phyloP scores from a whole-genome alignment of 2,329 filamentous ascomycete species.

The Aspergillus sp. region DNA sequence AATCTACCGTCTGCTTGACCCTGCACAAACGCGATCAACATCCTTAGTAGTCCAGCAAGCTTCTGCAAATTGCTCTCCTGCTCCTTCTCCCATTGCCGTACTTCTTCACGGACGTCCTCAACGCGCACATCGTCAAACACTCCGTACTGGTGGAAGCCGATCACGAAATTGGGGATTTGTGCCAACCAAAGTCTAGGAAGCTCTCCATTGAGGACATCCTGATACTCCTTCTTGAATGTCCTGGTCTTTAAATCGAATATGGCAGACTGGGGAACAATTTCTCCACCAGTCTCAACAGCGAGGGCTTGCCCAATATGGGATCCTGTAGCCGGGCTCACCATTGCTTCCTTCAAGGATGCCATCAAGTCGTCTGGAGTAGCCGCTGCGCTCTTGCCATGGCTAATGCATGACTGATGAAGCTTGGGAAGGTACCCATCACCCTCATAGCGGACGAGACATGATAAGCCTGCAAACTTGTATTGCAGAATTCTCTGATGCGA shows the following conservation, averaged over 20 bases:
- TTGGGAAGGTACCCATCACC: slow-evolving; percentile 55
- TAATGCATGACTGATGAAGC: background rate
- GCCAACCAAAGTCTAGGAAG: slow-evolving; percentile 50
- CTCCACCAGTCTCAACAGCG: slow-evolving; percentile 22
- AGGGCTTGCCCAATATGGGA: slow-evolving; percentile 6
- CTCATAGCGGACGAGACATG: slow-evolving; percentile 57
- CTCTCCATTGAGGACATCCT: slow-evolving; percentile 41
- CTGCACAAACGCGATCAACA: slow-evolving; percentile 23
- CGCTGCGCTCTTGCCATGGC: background rate
- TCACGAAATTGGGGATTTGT: slow-evolving; percentile 53
- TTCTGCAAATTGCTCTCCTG: slow-evolving; percentile 27
- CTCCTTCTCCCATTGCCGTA: slow-evolving; percentile 45
- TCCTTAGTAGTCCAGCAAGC: slow-evolving; percentile 20
- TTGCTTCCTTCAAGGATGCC: background rate
- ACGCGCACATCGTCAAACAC: slow-evolving; percentile 46
- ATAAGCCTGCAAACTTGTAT: slow-evolving; percentile 58
- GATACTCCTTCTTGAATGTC: slow-evolving; percentile 31
- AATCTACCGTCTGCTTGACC: background rate
- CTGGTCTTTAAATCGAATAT: slow-evolving; percentile 57
- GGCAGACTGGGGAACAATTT: slow-evolving; percentile 37
- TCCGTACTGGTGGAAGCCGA: slow-evolving; percentile 50
- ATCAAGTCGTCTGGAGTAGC: slow-evolving; percentile 1
- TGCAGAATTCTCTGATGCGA: slow-evolving; percentile 63
- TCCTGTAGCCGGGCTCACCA: background rate
- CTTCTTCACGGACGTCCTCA: slow-evolving; percentile 34